Percentiles rank a stretch among this genome's conserved stretches.
Conservation (phyloP, 169 alveolate species). For the Plasmodium ovale region DNA sequence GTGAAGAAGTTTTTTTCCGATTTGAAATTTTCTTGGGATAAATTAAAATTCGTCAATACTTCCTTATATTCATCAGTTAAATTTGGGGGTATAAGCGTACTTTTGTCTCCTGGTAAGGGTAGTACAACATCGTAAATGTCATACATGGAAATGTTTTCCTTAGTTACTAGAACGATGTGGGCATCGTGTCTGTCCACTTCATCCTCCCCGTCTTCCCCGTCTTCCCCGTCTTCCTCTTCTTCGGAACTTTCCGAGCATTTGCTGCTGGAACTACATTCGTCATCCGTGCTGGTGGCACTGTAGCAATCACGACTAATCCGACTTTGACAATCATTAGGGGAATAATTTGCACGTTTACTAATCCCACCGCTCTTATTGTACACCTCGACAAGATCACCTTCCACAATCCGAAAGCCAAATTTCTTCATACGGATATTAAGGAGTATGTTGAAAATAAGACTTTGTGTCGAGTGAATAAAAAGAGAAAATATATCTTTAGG, state of each 20-base stretch:
- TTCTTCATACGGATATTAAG: slow-evolving; percentile 90
- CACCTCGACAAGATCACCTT: slow-evolving; percentile 85
- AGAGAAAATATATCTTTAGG: slow-evolving; percentile 90
- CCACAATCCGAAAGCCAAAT: slow-evolving; percentile 87
- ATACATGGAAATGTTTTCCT: slow-evolving; percentile 86
- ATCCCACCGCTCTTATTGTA: slow-evolving; percentile 23
- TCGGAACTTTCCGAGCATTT: slow-evolving; percentile 42
- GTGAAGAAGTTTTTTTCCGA: slow-evolving; percentile 76
- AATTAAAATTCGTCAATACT: slow-evolving; percentile 77
- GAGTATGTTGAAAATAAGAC: slow-evolving; percentile 91
- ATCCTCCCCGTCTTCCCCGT: background rate
- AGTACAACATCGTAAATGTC: slow-evolving; percentile 91
- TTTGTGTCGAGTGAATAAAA: slow-evolving; percentile 94
- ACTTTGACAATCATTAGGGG: background rate
- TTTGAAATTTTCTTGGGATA: slow-evolving; percentile 79
- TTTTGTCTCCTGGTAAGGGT: slow-evolving; percentile 93
- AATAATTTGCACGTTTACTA: no score
- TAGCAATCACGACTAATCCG: slow-evolving; percentile 34
- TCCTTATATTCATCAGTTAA: slow-evolving; percentile 61
- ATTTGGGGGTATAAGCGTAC: slow-evolving; percentile 84
- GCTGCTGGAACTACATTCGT: no score
- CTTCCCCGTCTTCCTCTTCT: slow-evolving; percentile 63
- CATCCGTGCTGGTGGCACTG: slow-evolving; percentile 80
- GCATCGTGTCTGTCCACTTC: slow-evolving; percentile 23
- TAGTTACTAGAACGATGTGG: slow-evolving; percentile 81